Percentiles rank a stretch among this genome's conserved stretches.
Conservation (phyloP, 1,284 basidiomycete species). For the Cystobasidiaceae sp. region DNA sequence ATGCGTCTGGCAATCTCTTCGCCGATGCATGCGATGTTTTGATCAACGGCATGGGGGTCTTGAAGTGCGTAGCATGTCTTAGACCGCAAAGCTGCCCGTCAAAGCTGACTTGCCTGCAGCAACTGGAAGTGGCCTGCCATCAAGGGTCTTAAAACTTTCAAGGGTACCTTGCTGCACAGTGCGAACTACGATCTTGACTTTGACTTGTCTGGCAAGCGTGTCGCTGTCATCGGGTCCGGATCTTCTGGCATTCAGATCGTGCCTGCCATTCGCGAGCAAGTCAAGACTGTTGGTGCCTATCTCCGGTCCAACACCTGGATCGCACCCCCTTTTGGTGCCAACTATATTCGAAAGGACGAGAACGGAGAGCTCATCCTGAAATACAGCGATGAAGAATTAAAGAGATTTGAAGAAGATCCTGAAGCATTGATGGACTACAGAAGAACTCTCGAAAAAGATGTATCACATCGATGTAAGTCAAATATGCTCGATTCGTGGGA, state of each 20-base stretch:
- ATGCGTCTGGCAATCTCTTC: conserved; percentile 19
- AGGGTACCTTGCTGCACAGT: conserved; percentile 56
- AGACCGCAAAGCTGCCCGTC: background rate
- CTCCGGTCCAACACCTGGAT: conserved; percentile 61
- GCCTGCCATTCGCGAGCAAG: conserved; percentile 56
- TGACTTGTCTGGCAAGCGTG: conserved; percentile 53
- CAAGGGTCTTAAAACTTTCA: conserved; percentile 51
- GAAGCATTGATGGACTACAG: conserved; percentile 39
- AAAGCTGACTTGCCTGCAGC: conserved; percentile 34
- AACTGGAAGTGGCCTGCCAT: conserved; percentile 48
- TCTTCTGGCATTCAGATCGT: conserved; percentile 62
- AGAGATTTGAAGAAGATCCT: conserved; percentile 28
- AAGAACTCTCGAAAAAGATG: conserved; percentile 36
- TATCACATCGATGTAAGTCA: background rate
- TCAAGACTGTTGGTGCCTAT: conserved; percentile 55
- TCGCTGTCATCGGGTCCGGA: conserved; percentile 58
- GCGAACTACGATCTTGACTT: conserved; percentile 58
- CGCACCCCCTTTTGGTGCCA: conserved; percentile 52
- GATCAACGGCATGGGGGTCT: conserved; percentile 38
- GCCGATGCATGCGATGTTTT: conserved; percentile 43
- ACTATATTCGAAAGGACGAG: conserved; percentile 32
- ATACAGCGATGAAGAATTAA: conserved; percentile 49
- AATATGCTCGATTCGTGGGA: background rate
- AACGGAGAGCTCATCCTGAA: background rate
- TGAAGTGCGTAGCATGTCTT: background rate